phyloP scores from a whole-genome alignment of 768 basidiomycete genomes.

The Cystofilobasidium bisporidii region DNA sequence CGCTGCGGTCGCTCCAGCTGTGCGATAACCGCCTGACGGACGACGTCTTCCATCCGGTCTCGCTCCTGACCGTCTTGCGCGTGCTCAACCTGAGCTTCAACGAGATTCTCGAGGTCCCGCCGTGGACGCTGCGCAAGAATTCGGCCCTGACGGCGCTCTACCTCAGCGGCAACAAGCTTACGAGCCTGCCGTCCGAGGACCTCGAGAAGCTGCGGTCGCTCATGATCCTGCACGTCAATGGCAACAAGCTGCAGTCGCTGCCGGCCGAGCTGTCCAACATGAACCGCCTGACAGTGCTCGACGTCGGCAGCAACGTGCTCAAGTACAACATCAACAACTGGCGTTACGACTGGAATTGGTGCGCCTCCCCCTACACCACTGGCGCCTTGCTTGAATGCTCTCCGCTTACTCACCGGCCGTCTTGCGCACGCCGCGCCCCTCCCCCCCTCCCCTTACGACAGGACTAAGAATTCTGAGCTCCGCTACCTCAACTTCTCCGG shows the following conservation, averaged over 20 bases:
- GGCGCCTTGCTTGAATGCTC: neutral
- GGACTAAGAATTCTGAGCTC: conserved; percentile 93
- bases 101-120: conserved; percentile 77
- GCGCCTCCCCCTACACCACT: conserved; percentile 32
- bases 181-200: conserved; percentile 81
- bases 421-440: neutral
- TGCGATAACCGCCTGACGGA: conserved; percentile 82
- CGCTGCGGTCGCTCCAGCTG: conserved; percentile 68
- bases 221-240: conserved; percentile 74
- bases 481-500: conserved; percentile 93
- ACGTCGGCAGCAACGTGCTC: conserved; percentile 84
- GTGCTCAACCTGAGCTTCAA: conserved; percentile 92
- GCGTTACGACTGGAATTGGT: conserved; percentile 99
- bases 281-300: conserved; percentile 64
- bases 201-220: conserved; percentile 60
- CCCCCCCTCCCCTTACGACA: conserved; percentile 37
- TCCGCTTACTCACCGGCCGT: no score
- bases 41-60: conserved; percentile 63
- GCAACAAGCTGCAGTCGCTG: conserved; percentile 82
- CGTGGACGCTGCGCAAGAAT: conserved; percentile 62
- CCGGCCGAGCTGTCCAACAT: conserved; percentile 84
- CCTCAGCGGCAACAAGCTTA: conserved; percentile 88
- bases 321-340: conserved; percentile 97
- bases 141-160: conserved; percentile 69
- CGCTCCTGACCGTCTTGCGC: conserved; percentile 62